These are phyloP conservation scores for Leishmania tropica DNA, from an alignment of 208 protist genomes.

Conservation along the genomic window DNA sequence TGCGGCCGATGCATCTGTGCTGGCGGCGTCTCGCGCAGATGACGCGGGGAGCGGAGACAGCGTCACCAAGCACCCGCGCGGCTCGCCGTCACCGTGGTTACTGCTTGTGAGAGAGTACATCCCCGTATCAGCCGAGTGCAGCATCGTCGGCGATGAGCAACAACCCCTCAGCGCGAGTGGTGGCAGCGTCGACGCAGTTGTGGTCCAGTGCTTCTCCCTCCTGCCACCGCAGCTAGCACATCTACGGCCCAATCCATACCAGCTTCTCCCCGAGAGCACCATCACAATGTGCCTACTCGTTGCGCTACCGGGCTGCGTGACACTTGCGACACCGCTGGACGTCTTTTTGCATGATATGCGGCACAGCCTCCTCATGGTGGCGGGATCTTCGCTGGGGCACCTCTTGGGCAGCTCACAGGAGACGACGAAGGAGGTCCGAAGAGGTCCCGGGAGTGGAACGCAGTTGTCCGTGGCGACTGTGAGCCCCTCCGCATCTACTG, in stretches of 20 bases:
- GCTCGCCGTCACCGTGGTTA: neutral
- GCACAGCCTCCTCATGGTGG: neutral
- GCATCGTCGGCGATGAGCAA: neutral
- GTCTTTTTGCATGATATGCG: constrained; percentile 15
- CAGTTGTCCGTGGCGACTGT: neutral
- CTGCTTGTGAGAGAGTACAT: constrained; percentile 77
- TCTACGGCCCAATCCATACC: constrained; percentile 42
- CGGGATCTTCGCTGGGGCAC: neutral
- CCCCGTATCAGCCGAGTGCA: constrained; percentile 29
- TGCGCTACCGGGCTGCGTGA: constrained; percentile 31
- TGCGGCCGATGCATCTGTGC: neutral
- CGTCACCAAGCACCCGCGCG: neutral
- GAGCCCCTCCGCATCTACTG: neutral
- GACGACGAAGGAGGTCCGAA: neutral
- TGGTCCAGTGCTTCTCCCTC: constrained; percentile 76
- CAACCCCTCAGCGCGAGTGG: neutral
- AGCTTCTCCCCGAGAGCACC: constrained; percentile 28
- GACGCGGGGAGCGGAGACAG: neutral
- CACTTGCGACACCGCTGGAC: constrained; percentile 13
- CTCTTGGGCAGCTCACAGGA: neutral
- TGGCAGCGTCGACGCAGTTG: neutral
- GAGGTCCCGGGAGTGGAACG: too few species aligned
- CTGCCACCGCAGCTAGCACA: constrained; percentile 38
- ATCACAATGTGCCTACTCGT: constrained; percentile 12
- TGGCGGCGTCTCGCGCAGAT: neutral